A percentile compares a stretch with the other conserved stretches of the same genome.
Evolutionary conservation across 2,329 filamentous ascomycete genomes (phyloP).

Genomic region (Diaporthe vaccinii): DNA sequence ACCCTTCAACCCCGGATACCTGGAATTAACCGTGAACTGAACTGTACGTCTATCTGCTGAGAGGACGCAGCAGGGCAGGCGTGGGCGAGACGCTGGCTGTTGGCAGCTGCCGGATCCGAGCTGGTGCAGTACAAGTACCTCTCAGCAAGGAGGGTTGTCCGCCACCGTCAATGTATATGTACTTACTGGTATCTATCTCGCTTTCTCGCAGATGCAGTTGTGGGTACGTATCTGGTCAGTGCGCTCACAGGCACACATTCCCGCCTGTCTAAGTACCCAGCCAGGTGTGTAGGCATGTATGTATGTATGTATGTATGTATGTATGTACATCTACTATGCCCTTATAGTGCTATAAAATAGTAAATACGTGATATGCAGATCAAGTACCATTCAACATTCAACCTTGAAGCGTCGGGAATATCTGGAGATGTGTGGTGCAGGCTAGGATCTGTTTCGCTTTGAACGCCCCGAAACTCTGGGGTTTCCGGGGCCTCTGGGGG

Average conservation of each 20-base stretch:
- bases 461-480: slow-evolving; percentile 8
- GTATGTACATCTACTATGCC: not conserved
- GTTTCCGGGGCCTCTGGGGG: not conserved
- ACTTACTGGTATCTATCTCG: not conserved
- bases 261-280: not conserved
- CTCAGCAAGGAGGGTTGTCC: rapidly evolving
- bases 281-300: not conserved
- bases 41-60: not conserved
- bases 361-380: not conserved
- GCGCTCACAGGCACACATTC: not conserved
- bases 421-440: slow-evolving; percentile 7
- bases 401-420: not conserved
- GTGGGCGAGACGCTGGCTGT: not conserved
- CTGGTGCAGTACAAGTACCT: not conserved
- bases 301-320: not conserved
- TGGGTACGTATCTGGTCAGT: not conserved
- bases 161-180: not conserved
- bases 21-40: not conserved
- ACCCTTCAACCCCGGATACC: not conserved
- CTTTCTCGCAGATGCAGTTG: not conserved
- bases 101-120: slow-evolving; percentile 9
- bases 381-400: not conserved
- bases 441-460: slow-evolving; percentile 19
- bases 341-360: not conserved
- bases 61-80: not conserved